Base-by-base conservation (phyloP, 2,329 filamentous ascomycete genomes). In the Colletotrichum tamarilloi region DNA sequence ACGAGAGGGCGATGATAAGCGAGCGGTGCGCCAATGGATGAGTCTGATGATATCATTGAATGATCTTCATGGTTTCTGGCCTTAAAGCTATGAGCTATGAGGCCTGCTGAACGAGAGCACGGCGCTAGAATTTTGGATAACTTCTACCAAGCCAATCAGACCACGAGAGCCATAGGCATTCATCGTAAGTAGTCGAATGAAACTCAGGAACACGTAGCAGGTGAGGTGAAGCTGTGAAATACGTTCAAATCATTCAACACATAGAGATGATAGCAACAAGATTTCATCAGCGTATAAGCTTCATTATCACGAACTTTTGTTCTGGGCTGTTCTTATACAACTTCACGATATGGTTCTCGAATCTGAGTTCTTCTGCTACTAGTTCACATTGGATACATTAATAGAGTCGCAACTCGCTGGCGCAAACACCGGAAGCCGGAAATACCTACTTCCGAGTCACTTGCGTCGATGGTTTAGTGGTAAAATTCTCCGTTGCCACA, bases 401-500 rank as follows among this genome's bases (percentile, higher is more conserved):
- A 26, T 26, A 26, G 1, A 1, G 0, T 26, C 4, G 4, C 26
- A 26, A 26, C 26, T 26, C 26, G 26, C 26, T 0, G 4, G 4
- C 26, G 26, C 5, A 26, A n/a, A 1, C 3, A 49, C 2, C 19
- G 42, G 19, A 49, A n/a, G 3, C 4, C 19, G 42, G 42, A 8
- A n/a, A 7, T 49, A 49, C 42, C 42, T 49, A n/a, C 16, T 49
- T 49, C 42, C 42, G 42, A 11, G 1, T 7, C 42, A 19, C 8
- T 1, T 7, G 58, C 69, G 65, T 66, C 69, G 65, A 72, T 69
- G 65, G 65, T 63, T 72, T 72, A 72, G 65, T 69, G 53, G 58
- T 72, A 68, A 68, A 68, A 72, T 68, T 68, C 68, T 72, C 68
- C 63, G 62, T 71, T 69, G 67, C 67, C 67, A 69, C 53, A 12